A percentile compares a stretch with the other conserved stretches of the same genome.
Conservation (phyloP, 2,329 filamentous ascomycete species). For the Fusarium chaquense region DNA sequence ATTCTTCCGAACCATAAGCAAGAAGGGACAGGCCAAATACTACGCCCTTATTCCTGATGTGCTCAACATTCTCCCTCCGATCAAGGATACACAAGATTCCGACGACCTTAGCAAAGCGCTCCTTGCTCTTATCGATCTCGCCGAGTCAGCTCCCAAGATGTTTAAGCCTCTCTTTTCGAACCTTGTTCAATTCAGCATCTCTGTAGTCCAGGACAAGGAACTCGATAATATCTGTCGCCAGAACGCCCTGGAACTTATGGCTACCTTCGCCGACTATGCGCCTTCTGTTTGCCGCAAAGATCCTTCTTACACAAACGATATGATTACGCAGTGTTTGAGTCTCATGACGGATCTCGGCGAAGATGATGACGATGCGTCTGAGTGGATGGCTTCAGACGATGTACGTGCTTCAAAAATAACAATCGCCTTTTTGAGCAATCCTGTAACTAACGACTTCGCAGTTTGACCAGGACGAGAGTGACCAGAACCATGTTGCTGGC, state of each 20-base stretch:
- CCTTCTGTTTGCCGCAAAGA: slow-evolving; percentile 97
- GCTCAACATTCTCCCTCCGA: slow-evolving; percentile 91
- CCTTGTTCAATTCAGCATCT: slow-evolving; percentile 91
- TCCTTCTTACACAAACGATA: slow-evolving; percentile 88
- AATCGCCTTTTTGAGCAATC: no score
- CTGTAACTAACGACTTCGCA: slow-evolving; percentile 49
- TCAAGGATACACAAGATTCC: slow-evolving; percentile 91
- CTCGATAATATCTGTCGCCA: slow-evolving; percentile 90
- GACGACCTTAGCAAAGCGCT: slow-evolving; percentile 92
- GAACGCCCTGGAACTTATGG: slow-evolving; percentile 96
- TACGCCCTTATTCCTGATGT: slow-evolving; percentile 88
- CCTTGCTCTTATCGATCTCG: slow-evolving; percentile 91
- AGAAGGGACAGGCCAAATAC: slow-evolving; percentile 91
- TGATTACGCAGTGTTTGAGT: slow-evolving; percentile 98
- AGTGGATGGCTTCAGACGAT: slow-evolving; percentile 95
- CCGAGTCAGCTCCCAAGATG: slow-evolving; percentile 96
- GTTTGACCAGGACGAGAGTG: slow-evolving; percentile 95
- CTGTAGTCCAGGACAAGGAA: slow-evolving; percentile 96
- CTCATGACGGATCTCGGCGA: slow-evolving; percentile 97
- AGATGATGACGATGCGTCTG: slow-evolving; percentile 93
- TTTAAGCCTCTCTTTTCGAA: slow-evolving; percentile 95
- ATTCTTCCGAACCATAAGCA: slow-evolving; percentile 91
- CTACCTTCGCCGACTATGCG: slow-evolving; percentile 95
- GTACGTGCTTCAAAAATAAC: slow-evolving; percentile 61
- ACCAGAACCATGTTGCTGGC: slow-evolving; percentile 95